Evolutionary conservation across 2,329 filamentous ascomycete genomes (phyloP), one percentile per base, ranked within the genome.

Genomic region (Diplodia mutila): DNA sequence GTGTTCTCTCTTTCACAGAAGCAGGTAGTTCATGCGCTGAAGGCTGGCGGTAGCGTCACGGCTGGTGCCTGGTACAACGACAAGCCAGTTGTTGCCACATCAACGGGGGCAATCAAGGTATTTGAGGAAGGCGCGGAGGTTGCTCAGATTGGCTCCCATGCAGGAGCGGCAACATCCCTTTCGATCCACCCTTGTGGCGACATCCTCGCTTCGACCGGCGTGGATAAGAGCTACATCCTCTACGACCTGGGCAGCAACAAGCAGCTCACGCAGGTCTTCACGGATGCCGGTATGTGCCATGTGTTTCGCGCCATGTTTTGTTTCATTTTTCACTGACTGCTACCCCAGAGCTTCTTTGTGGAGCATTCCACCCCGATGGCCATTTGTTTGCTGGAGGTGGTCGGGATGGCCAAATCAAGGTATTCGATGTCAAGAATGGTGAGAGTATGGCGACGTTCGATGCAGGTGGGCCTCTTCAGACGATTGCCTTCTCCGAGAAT

Each of bases 281-380:
- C 89, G 27, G 90, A 94, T 79, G 86, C 91, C 70, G 87, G 93
- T 95, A 87, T 80, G 90, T 85, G 57, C 7, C 29, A 9, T 49
- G 4, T 18, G 18, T 39, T 21, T 42, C 9, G 14, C 6, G 4
- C 37, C 8, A 37, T 11, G 34, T 64, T n/a, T 14, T 34, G 18
- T 16, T 16, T 18, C 25, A 25, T 9, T 21, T 23, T 25, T 18
- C 64, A 68, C 77, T 81, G 74, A 80, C 74, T 65, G 12, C 65
- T 32, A 27, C 18, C 48, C 12, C 75, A 91, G 92, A 89, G 69
- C 83, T 97, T 54, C 91, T 91, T 1, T 87, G 89, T 61, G 91
- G 89, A 70, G 87, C 90, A 39, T 98, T 99, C 85, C 95, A 99
- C 77, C 95, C 96, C 7, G 95, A 99, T 76, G 95, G 95, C n/a